Evolutionary conservation across 805 yeast genomes (phyloP).

Genomic region (Candida coquimbonensis): DNA sequence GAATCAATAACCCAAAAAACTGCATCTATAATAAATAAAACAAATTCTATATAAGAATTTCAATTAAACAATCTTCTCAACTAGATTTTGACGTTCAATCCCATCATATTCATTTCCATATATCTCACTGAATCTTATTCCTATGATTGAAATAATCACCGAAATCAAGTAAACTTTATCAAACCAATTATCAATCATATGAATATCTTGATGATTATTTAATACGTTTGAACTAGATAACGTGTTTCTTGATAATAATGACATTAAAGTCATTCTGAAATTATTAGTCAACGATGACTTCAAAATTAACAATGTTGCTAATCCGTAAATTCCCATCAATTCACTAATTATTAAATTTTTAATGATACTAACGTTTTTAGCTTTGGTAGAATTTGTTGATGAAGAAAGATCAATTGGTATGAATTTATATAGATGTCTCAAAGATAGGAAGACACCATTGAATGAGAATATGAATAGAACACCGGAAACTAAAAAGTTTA

Average conservation of each 20-base stretch:
- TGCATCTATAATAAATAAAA: not conserved
- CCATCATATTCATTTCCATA: conserved; percentile 18
- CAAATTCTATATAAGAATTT: not conserved
- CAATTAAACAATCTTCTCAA: conserved; percentile 10
- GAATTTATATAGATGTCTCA: conserved; percentile 42
- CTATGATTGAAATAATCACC: conserved; percentile 23
- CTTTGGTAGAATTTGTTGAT: conserved; percentile 1
- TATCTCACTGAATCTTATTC: conserved; percentile 17
- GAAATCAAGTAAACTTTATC: conserved; percentile 30
- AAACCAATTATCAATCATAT: conserved; percentile 33
- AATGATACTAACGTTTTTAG: conserved; percentile 29
- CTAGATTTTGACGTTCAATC: conserved; percentile 11
- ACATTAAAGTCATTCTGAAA: conserved; percentile 26
- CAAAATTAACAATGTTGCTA: conserved; percentile 32
- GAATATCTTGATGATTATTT: conserved; percentile 11
- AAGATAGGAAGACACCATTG: conserved; percentile 55
- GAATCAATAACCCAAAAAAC: not conserved
- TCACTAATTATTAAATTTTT: conserved; percentile 33
- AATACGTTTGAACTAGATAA: conserved; percentile 14
- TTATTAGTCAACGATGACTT: conserved; percentile 32
- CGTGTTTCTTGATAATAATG: conserved; percentile 17
- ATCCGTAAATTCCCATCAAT: conserved; percentile 31
- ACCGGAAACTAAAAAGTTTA: conserved; percentile 47
- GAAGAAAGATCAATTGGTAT: conserved; percentile 29
- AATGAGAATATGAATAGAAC: conserved; percentile 55